Evolutionary conservation across 352 stramenopile genomes (phyloP), one percentile per base, ranked within the genome.

Genomic region (Phytophthora pseudosyringae): DNA sequence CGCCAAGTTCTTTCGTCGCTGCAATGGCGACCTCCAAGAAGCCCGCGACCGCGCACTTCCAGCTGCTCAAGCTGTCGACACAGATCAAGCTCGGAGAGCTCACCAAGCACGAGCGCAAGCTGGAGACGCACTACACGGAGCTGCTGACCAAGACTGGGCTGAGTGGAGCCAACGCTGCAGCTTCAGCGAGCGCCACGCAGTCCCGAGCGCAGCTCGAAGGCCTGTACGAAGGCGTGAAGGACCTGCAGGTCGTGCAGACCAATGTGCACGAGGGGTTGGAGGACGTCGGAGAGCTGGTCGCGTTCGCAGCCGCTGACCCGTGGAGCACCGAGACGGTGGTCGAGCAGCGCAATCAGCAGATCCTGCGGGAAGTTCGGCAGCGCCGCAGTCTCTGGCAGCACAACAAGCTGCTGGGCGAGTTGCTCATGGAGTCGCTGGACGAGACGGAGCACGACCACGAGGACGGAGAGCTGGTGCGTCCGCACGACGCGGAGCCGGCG

Each of bases 31-130:
- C 15, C 1, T 49, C 49, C 5, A 49, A 64, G 35, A 71, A 71
- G n/a, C 13, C 63, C 8, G 36, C 64, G 8, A 25, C 49, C 5
- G 64, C 68, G 21, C 71, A 76, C n/a, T 80, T 80, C 40, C 68
- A 82, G 11, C 65, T 85, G 40, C 64, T 85, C 40, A 74, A 73
- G 59, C 39, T 71, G 47, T 79, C 73, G 52, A 85, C 77, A 15
- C 65, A 81, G 45, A 75, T 83, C 62, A 86, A 86, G 71, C 57
- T 86, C 35, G 47, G 64, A 15, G 77, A 86, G 32, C 69, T 86
- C 21, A 71, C 69, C 29, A 76, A 76, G 44, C 68, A 86, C 52
- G 74, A 83, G 21, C 64, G 58, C 28, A 75, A 81, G 66, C 59
- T 83, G 13, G 56, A 78, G 51, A 49, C 50, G 9, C 69, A 78